A percentile compares a stretch with the other conserved stretches of the same genome.
Conservation (phyloP, 2,329 filamentous ascomycete genomes). For the Pseudogymnoascus sp. region DNA sequence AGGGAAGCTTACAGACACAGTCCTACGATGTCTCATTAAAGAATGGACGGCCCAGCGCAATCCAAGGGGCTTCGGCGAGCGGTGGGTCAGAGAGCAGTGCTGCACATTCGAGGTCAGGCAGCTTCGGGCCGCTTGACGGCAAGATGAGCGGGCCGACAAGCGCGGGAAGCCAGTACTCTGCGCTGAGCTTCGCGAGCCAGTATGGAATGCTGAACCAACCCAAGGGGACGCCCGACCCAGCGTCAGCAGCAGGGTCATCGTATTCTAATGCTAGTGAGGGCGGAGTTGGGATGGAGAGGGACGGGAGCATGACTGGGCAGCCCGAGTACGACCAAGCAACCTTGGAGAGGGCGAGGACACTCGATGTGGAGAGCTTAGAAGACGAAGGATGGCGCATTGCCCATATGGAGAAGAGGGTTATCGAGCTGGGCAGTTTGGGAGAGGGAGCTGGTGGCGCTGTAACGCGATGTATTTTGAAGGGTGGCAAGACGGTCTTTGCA, state of each 20-base stretch:
- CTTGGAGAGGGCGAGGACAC: slow-evolving; percentile 70
- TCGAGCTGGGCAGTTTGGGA: slow-evolving; percentile 81
- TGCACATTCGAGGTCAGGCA: slow-evolving; percentile 74
- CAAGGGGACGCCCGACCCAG: slow-evolving; percentile 70
- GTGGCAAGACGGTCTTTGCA: slow-evolving; percentile 90
- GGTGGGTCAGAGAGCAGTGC: slow-evolving; percentile 74
- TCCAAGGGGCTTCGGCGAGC: slow-evolving; percentile 52
- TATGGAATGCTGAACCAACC: slow-evolving; percentile 44
- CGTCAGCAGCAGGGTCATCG: slow-evolving; percentile 78
- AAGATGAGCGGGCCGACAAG: slow-evolving; percentile 75
- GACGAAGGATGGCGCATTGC: slow-evolving; percentile 94
- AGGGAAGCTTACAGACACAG: slow-evolving; percentile 65
- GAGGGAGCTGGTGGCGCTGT: slow-evolving; percentile 96
- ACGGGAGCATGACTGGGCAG: slow-evolving; percentile 70
- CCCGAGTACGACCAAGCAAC: slow-evolving; percentile 73
- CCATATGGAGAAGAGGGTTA: slow-evolving; percentile 78
- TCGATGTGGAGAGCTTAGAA: slow-evolving; percentile 91
- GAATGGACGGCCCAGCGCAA: slow-evolving; percentile 32
- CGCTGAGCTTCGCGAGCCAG: slow-evolving; percentile 70
- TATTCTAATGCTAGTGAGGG: slow-evolving; percentile 76
- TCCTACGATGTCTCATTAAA: slow-evolving; percentile 50
- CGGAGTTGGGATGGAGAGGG: slow-evolving; percentile 70
- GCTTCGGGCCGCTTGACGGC: slow-evolving; percentile 71
- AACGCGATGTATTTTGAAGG: slow-evolving; percentile 81
- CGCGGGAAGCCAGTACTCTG: slow-evolving; percentile 80